These are phyloP conservation scores for Cystoderma amianthinum DNA, from an alignment of 768 basidiomycete species.

Conservation along the genomic window DNA sequence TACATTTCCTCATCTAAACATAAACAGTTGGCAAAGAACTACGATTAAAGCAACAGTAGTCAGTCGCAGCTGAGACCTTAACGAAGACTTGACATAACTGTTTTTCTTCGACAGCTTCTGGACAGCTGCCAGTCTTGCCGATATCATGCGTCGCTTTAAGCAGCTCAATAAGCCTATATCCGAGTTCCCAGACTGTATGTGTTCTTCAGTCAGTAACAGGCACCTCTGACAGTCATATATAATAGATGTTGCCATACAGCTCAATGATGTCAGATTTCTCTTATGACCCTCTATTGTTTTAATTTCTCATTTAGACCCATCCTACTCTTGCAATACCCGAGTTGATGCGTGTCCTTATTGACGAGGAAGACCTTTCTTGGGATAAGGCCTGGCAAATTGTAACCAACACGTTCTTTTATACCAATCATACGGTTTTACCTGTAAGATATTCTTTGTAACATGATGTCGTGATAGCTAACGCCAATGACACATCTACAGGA, in stretches of 20 bases:
- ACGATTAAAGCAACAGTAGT: slow-evolving; percentile 93
- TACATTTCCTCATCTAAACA: no score
- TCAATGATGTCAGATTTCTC: slow-evolving; percentile 70
- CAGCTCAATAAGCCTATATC: slow-evolving; percentile 75
- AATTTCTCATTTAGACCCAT: slow-evolving; percentile 58
- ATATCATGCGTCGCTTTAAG: slow-evolving; percentile 92
- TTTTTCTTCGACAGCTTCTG: slow-evolving; percentile 49
- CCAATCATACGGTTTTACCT: slow-evolving; percentile 90
- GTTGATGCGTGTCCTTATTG: slow-evolving; percentile 85
- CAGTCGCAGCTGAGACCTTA: slow-evolving; percentile 13
- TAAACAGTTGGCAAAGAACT: slow-evolving; percentile 81
- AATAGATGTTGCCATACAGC: slow-evolving; percentile 87
- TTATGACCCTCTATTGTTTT: neutral
- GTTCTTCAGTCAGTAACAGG: no score
- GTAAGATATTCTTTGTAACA: slow-evolving; percentile 43
- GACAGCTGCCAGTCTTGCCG: slow-evolving; percentile 82
- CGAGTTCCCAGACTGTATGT: slow-evolving; percentile 77
- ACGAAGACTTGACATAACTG: neutral
- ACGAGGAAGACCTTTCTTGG: slow-evolving; percentile 89
- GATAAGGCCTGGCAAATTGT: slow-evolving; percentile 83
- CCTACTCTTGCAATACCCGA: slow-evolving; percentile 94
- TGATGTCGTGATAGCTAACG: neutral
- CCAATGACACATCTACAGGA: slow-evolving; percentile 37
- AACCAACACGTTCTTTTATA: slow-evolving; percentile 91
- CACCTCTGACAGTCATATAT: no score